phyloP scores from a whole-genome alignment of 2,329 filamentous ascomycete genomes.

The Madurella fahalii region DNA sequence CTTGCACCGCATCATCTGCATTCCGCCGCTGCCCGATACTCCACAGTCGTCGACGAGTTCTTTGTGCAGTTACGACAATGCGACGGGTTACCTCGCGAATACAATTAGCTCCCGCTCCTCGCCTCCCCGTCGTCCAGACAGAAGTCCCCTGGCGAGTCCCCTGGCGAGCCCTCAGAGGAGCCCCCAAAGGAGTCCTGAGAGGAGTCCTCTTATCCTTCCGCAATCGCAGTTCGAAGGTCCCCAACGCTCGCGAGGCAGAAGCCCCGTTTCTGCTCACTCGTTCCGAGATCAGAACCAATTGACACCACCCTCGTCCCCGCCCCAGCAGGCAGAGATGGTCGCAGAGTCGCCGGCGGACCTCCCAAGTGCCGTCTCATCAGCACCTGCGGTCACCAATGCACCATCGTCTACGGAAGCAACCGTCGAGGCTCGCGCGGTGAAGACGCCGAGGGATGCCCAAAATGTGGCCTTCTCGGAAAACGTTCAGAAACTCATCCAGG shows the following conservation, averaged over 20 bases:
- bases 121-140: constrained; percentile 18
- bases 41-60: constrained; percentile 38
- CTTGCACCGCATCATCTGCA: constrained; percentile 36
- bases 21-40: constrained; percentile 37
- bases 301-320: constrained; percentile 20
- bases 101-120: constrained; percentile 18
- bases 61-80: constrained; percentile 42
- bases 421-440: constrained; percentile 2
- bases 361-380: not conserved
- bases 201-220: constrained; percentile 24
- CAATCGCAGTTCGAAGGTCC: constrained; percentile 16
- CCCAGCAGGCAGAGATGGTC: constrained; percentile 14
- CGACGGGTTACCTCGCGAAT: constrained; percentile 11
- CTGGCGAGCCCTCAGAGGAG: constrained; percentile 15
- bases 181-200: constrained; percentile 22
- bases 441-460: not conserved
- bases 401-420: constrained; percentile 4
- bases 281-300: constrained; percentile 10
- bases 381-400: constrained; percentile 1
- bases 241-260: constrained; percentile 12
- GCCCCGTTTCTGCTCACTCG: constrained; percentile 6
- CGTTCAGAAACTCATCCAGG: constrained; percentile 43
- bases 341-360: constrained; percentile 3
- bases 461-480: constrained; percentile 30
- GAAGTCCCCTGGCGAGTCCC: constrained; percentile 16